phyloP scores from a whole-genome alignment of 805 yeast genomes.

The Starmerella bombi region DNA sequence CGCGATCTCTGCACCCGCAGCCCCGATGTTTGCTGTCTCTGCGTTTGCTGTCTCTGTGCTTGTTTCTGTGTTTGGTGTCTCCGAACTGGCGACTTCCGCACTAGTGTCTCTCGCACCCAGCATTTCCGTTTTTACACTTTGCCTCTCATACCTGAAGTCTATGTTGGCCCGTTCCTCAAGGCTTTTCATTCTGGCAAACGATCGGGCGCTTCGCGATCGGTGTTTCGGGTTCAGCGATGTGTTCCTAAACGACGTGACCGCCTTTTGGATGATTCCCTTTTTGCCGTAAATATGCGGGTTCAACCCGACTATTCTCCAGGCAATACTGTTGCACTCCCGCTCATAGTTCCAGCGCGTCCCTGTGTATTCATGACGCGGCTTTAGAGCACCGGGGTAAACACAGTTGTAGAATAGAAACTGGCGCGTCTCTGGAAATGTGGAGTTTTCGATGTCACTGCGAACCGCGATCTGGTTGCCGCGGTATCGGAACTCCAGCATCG shows the following conservation, averaged over 20 bases:
- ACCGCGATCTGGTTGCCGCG: conserved; percentile 22
- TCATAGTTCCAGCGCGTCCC: conserved; percentile 38
- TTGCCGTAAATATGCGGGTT: conserved; percentile 34
- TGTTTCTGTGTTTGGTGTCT: too few relatives aligned
- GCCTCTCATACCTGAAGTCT: too few relatives aligned
- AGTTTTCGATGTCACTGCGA: conserved; percentile 27
- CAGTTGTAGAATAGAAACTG: conserved; percentile 33
- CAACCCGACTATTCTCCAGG: conserved; percentile 35
- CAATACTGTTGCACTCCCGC: conserved; percentile 36
- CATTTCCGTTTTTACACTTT: too few relatives aligned
- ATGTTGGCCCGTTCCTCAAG: too few relatives aligned
- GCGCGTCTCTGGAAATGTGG: conserved; percentile 19
- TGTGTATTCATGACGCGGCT: conserved; percentile 30
- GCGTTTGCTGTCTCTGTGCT: too few relatives aligned
- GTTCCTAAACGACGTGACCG: conserved; percentile 42
- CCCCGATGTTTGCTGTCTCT: too few relatives aligned
- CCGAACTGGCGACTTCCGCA: too few relatives aligned
- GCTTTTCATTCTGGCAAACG: background rate
- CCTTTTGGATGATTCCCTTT: conserved; percentile 39
- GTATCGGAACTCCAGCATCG: conserved; percentile 28
- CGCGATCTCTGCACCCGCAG: too few relatives aligned
- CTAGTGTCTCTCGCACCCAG: too few relatives aligned
- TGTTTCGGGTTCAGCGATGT: conserved; percentile 23
- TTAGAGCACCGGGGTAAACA: conserved; percentile 38
- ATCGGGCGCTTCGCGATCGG: background rate